These are phyloP conservation scores for Talaromyces ruber DNA, from an alignment of 495 filamentous ascomycete genomes.

Conservation along the genomic window DNA sequence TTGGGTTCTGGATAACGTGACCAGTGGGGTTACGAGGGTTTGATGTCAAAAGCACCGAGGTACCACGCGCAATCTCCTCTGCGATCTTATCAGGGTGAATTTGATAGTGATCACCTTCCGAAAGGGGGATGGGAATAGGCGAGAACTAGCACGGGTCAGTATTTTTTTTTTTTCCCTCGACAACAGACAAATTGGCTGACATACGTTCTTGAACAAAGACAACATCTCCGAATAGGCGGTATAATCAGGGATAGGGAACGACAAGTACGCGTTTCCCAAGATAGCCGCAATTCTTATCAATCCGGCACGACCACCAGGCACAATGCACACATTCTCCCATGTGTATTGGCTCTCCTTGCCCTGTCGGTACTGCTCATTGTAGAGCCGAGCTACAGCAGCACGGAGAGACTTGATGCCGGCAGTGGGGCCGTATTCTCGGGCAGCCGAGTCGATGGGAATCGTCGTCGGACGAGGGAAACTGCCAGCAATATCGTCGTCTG, in stretches of 20 bases:
- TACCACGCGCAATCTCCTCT: constrained; percentile 80
- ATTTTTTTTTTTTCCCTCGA: neutral
- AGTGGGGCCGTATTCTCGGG: constrained; percentile 87
- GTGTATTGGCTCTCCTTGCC: constrained; percentile 86
- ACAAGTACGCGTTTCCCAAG: constrained; percentile 82
- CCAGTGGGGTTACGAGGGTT: constrained; percentile 97
- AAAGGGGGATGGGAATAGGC: constrained; percentile 78
- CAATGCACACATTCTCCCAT: constrained; percentile 99
- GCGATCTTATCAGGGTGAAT: constrained; percentile 89
- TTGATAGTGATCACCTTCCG: constrained; percentile 76
- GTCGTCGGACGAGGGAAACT: constrained; percentile 80
- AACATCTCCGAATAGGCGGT: constrained; percentile 95
- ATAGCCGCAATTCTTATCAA: constrained; percentile 93
- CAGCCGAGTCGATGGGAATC: constrained; percentile 66
- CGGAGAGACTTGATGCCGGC: constrained; percentile 87
- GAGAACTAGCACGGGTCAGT: constrained; percentile 55
- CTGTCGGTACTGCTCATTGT: constrained; percentile 86
- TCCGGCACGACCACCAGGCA: constrained; percentile 86
- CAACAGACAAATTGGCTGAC: constrained; percentile 10
- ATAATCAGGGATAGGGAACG: constrained; percentile 75
- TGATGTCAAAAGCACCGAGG: constrained; percentile 85
- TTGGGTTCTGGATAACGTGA: constrained; percentile 67
- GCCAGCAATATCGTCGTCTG: constrained; percentile 84
- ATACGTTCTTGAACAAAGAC: constrained; percentile 76
- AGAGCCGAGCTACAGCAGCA: constrained; percentile 83